Conservation (phyloP, 139 green algal species). For the Coccomyxa sp. region DNA sequence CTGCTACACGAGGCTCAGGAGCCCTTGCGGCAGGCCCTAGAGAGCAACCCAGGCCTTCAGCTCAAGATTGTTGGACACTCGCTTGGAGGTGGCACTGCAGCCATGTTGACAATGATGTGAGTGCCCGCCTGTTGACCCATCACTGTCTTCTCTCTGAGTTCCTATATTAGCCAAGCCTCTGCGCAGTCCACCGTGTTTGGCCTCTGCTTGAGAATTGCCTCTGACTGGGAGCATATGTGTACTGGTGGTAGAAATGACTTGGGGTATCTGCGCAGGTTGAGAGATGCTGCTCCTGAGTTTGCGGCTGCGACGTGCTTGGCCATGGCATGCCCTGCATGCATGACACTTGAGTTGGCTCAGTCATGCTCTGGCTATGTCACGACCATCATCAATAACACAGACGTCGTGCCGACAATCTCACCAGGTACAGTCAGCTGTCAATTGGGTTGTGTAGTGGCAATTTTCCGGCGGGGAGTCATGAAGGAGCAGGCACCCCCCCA, state of each 20-base stretch:
- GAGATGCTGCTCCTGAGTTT: conserved; percentile 31
- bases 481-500: no score
- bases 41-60: conserved; percentile 34
- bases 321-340: conserved; percentile 80
- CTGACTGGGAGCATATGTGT: background rate
- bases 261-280: background rate
- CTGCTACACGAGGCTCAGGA: conserved; percentile 39
- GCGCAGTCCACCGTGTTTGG: background rate
- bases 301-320: conserved; percentile 54
- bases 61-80: conserved; percentile 64
- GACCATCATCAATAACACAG: conserved; percentile 67
- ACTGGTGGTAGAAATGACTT: background rate
- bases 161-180: background rate
- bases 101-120: conserved; percentile 87
- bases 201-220: no score
- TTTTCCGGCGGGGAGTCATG: no score
- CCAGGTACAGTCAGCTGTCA: conserved; percentile 11
- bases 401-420: conserved; percentile 59
- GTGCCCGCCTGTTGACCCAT: no score
- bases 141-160: no score
- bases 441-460: no score
- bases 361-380: conserved; percentile 75
- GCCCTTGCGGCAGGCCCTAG: conserved; percentile 50
- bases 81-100: conserved; percentile 80
- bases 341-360: conserved; percentile 77